Conservation (phyloP, 108 stramenopile genomes). For the Cyclostephanos invisitatus region DNA sequence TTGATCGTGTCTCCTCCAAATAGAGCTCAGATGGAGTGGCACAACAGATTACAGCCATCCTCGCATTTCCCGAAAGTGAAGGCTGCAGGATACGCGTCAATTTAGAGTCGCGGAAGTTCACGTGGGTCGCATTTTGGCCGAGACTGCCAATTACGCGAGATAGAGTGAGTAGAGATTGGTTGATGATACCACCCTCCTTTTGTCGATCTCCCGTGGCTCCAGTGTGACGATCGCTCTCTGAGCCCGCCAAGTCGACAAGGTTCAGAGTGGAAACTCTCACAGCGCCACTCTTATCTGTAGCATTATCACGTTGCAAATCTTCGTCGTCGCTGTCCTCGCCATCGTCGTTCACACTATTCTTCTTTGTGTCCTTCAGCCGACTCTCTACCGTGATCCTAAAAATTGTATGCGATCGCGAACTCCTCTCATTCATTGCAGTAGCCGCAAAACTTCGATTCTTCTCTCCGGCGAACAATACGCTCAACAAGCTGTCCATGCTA, state of each 20-base stretch:
- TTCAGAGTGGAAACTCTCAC: conserved; percentile 84
- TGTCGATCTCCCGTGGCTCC: conserved; percentile 94
- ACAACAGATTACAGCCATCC: conserved; percentile 95
- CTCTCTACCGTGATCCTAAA: conserved; percentile 95
- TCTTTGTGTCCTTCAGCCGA: conserved; percentile 38
- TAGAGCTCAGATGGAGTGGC: conserved; percentile 84
- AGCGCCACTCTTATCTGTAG: conserved; percentile 59
- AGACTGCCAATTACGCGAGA: conserved; percentile 99
- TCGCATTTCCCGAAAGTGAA: conserved; percentile 92
- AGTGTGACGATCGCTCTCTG: conserved; percentile 91
- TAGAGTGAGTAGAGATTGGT: conserved; percentile 94
- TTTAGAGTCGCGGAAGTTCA: conserved; percentile 94
- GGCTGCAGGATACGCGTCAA: conserved; percentile 98
- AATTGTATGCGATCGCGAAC: conserved; percentile 96
- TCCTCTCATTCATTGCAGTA: conserved; percentile 96
- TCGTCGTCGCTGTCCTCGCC: conserved; percentile 31
- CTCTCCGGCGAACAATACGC: conserved; percentile 80
- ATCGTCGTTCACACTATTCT: conserved; percentile 26
- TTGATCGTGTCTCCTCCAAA: conserved; percentile 95
- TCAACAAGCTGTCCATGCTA: conserved; percentile 75
- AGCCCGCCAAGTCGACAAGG: conserved; percentile 90
- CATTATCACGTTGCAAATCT: conserved; percentile 9
- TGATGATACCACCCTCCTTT: conserved; percentile 99
- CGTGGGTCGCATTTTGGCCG: conserved; percentile 73
- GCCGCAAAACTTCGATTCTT: conserved; percentile 86